Base-by-base conservation (phyloP, 2,329 filamentous ascomycete genomes). In the Epichloe hybrida region DNA sequence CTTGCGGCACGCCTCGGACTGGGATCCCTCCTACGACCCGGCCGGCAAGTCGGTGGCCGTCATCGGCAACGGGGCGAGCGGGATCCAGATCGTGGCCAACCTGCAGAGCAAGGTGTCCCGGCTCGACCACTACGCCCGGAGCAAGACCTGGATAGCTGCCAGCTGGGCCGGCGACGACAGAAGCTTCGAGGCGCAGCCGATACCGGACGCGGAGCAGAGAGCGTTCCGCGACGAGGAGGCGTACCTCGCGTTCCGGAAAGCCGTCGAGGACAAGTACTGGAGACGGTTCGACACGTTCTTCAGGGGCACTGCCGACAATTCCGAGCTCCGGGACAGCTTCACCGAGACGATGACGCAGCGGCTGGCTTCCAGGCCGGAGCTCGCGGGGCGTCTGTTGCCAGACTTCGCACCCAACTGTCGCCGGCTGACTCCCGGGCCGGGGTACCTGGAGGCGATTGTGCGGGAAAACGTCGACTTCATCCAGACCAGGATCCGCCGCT, bases 81-180 rank as follows among this genome's bases (percentile, higher is more conserved):
- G 79, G 0, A 73, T 83, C 27, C 80, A 83, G 53, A 62, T 77
- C 1, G 71, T 75, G 0, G 66, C 77, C 0, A 76, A 76, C 43
- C 56, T 81, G 1, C 76, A 80, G 50, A 69, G 69, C 31, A 59
- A 58, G 0, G 75, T 74, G 1, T 58, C 56, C 1, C 74, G 70
- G 2, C 66, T 86, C 0, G 79, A 85, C 54, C 79, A 84, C 62
- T 86, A 84, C 55, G 79, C 75, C 1, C 70, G 83, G 9, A 81
- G 76, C 56, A 75, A 70, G 35, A 86, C 83, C 0, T 87, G 83
- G 83, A 79, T 86, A 31, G 79, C 82, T 0, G 72, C 77, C 2
- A 77, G 79, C 0, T 83, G 80, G 64, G 76, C 76, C 0, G 72
- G 76, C 36, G 67, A 76, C 52, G 66, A 76, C 56, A 73, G 79